phyloP scores from a whole-genome alignment of 441 rosid species.

The Pelargonium fulgidum region DNA sequence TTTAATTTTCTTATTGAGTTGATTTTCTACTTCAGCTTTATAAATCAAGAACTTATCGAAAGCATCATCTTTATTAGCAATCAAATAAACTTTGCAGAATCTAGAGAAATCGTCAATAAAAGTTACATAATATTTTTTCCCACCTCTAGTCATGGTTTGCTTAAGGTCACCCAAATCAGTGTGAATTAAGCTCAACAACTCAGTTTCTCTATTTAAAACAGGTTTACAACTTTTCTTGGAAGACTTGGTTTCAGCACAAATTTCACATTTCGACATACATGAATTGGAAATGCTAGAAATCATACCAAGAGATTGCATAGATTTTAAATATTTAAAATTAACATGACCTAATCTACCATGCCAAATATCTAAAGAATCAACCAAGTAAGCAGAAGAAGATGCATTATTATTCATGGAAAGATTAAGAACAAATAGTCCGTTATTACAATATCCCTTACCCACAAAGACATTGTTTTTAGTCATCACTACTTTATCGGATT shows the following conservation, averaged over 20 bases:
- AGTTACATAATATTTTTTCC: background rate
- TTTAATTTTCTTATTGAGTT: background rate
- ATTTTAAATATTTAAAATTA: background rate
- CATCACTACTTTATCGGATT: too few species aligned
- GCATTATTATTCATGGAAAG: too few species aligned
- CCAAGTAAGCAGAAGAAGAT: background rate
- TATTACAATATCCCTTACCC: too few species aligned
- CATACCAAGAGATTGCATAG: background rate
- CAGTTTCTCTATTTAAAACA: background rate
- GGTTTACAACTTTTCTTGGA: background rate
- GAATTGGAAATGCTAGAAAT: background rate
- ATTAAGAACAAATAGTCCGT: too few species aligned
- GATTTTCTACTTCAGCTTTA: slow-evolving; percentile 10
- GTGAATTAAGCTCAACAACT: background rate
- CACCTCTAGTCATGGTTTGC: background rate
- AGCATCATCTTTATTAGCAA: slow-evolving; percentile 6
- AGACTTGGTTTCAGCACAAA: background rate
- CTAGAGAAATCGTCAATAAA: slow-evolving; percentile 12
- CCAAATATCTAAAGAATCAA: background rate
- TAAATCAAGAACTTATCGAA: background rate
- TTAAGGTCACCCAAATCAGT: slow-evolving; percentile 1
- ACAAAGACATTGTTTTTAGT: too few species aligned
- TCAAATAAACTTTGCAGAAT: background rate
- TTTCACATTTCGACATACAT: background rate
- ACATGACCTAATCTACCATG: slow-evolving; percentile 8